Percentiles rank a stretch among this genome's conserved stretches.
These are phyloP conservation scores for Elymus sibiricus DNA, from an alignment of 176 grass and related monocot genomes.

Conservation along the genomic window DNA sequence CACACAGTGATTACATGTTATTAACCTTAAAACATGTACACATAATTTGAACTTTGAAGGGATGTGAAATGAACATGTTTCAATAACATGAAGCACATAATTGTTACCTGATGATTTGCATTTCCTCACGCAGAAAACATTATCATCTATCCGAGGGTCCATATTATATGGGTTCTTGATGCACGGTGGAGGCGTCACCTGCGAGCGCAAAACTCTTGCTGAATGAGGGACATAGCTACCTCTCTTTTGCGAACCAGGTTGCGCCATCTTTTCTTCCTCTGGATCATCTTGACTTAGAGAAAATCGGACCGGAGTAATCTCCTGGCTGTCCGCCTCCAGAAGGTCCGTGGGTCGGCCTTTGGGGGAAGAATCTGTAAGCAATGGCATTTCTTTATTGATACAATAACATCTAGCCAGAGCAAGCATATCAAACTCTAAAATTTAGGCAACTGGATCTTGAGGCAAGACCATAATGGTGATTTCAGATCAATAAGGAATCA, in stretches of 20 bases:
- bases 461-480: not conserved
- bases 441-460: not conserved
- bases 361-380: slow-evolving; percentile 54
- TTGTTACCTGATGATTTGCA: slow-evolving; percentile 67
- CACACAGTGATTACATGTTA: not conserved
- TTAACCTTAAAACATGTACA: not conserved
- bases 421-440: not conserved
- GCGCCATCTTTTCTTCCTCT: slow-evolving; percentile 22
- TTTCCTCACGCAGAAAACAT: slow-evolving; percentile 57
- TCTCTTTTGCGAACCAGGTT: slow-evolving; percentile 42
- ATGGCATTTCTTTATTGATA: not conserved
- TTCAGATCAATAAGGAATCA: not conserved
- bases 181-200: slow-evolving; percentile 86
- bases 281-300: slow-evolving; percentile 25
- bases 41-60: not conserved
- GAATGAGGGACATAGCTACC: slow-evolving; percentile 71
- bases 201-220: slow-evolving; percentile 72
- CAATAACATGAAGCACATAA: not conserved
- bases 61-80: not conserved
- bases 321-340: slow-evolving; percentile 21
- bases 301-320: slow-evolving; percentile 41
- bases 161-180: slow-evolving; percentile 75
- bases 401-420: not conserved
- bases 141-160: slow-evolving; percentile 39
- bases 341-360: slow-evolving; percentile 16